Conservation (phyloP, 805 yeast genomes). For the Kodamaea kaohsiungensis region DNA sequence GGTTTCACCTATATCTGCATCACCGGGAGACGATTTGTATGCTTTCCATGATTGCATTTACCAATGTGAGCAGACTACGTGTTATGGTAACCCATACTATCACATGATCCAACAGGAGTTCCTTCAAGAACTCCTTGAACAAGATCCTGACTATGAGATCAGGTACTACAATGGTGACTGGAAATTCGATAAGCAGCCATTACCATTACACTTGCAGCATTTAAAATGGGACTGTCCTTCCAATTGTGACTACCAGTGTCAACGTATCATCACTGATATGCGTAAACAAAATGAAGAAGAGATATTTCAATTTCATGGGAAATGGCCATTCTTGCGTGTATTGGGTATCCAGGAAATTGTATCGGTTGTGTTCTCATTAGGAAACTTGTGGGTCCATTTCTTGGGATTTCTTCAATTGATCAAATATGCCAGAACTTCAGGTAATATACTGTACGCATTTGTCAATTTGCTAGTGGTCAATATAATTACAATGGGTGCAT, state of each 20-base stretch:
- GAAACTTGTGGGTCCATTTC: slow-evolving; percentile 34
- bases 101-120: slow-evolving; percentile 26
- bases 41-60: slow-evolving; percentile 57
- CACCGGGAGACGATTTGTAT: slow-evolving; percentile 62
- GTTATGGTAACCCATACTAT: slow-evolving; percentile 28
- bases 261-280: slow-evolving; percentile 64
- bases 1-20: slow-evolving; percentile 19
- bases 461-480: slow-evolving; percentile 50
- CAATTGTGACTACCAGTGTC: slow-evolving; percentile 94
- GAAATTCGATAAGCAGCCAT: slow-evolving; percentile 38
- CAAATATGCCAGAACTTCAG: slow-evolving; percentile 6
- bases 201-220: slow-evolving; percentile 42
- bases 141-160: slow-evolving; percentile 18
- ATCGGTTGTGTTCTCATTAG: slow-evolving; percentile 74
- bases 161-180: slow-evolving; percentile 32
- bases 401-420: slow-evolving; percentile 18
- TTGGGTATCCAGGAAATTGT: slow-evolving; percentile 85
- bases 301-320: slow-evolving; percentile 88
- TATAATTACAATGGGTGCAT: slow-evolving; percentile 74
- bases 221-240: slow-evolving; percentile 45
- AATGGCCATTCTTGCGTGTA: slow-evolving; percentile 89
- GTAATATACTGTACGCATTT: background rate
- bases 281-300: slow-evolving; percentile 51
- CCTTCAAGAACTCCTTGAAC: slow-evolving; percentile 16
- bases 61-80: slow-evolving; percentile 47